Conservation (phyloP, 176 grass and related monocot species). For the Hyparrhenia diplandra region DNA sequence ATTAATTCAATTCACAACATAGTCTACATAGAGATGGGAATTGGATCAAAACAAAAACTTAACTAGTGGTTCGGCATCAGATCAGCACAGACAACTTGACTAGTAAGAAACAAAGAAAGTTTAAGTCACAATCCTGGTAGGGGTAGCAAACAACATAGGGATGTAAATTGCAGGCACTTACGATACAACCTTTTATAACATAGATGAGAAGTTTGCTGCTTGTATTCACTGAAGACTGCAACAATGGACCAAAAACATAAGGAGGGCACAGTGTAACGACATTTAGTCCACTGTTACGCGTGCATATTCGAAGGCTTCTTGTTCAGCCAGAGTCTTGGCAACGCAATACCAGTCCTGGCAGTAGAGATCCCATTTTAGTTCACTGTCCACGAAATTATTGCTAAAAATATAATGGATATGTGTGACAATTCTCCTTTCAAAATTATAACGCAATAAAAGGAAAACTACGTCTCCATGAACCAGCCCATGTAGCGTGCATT, state of each 20-base stretch:
- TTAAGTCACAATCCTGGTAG: background rate
- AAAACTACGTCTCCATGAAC: background rate
- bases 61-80: background rate
- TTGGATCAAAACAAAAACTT: background rate
- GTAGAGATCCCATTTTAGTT: background rate
- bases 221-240: constrained; percentile 34
- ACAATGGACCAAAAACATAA: constrained; percentile 34
- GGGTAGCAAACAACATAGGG: background rate
- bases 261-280: constrained; percentile 42
- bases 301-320: constrained; percentile 26
- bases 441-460: background rate
- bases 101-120: background rate
- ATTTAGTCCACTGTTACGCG: constrained; percentile 31
- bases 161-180: background rate
- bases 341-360: constrained; percentile 45
- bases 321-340: constrained; percentile 49
- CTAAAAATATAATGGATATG: background rate
- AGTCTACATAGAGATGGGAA: too few species aligned
- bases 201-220: constrained; percentile 37
- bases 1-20: background rate
- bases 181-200: constrained; percentile 34
- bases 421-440: background rate
- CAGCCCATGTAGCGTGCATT: background rate
- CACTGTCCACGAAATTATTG: background rate
- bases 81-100: background rate